Percentiles rank a stretch among this genome's conserved stretches.
phyloP scores from a whole-genome alignment of 2,329 filamentous ascomycete genomes.

The Botrytis sinoallii region DNA sequence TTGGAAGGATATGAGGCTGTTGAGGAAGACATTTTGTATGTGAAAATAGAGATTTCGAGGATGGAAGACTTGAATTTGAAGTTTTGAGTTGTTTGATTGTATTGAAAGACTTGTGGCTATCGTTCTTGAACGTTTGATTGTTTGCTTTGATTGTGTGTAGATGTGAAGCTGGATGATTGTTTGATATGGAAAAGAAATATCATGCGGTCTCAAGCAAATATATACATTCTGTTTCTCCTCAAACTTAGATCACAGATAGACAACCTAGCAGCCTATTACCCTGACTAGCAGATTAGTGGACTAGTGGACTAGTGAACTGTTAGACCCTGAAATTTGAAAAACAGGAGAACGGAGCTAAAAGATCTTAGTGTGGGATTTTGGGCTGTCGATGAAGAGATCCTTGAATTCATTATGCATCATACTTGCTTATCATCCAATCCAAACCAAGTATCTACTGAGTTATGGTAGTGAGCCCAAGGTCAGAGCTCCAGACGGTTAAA shows the following conservation, averaged over 20 bases:
- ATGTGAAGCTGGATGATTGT: neutral
- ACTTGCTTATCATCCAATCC: slow-evolving; percentile 10
- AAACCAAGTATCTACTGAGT: neutral
- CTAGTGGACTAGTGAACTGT: neutral
- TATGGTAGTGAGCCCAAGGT: neutral
- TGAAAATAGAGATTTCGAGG: neutral
- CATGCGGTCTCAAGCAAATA: neutral
- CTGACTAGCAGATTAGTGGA: neutral
- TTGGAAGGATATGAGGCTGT: neutral
- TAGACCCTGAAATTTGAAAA: slow-evolving; percentile 11
- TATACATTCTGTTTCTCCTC: neutral
- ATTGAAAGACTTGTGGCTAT: neutral
- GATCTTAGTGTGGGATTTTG: neutral
- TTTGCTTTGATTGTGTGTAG: neutral
- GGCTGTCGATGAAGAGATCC: neutral
- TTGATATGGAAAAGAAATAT: neutral
- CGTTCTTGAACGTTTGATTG: neutral
- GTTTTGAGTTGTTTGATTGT: neutral
- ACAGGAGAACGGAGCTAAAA: neutral
- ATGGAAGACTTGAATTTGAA: neutral
- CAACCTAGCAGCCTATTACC: neutral
- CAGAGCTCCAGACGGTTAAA: neutral
- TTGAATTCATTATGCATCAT: neutral
- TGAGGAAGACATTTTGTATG: slow-evolving; percentile 10
- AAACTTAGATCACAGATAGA: neutral